Base-by-base conservation (phyloP, 2,329 filamentous ascomycete species). In the Ophiostoma triangulosporum region DNA sequence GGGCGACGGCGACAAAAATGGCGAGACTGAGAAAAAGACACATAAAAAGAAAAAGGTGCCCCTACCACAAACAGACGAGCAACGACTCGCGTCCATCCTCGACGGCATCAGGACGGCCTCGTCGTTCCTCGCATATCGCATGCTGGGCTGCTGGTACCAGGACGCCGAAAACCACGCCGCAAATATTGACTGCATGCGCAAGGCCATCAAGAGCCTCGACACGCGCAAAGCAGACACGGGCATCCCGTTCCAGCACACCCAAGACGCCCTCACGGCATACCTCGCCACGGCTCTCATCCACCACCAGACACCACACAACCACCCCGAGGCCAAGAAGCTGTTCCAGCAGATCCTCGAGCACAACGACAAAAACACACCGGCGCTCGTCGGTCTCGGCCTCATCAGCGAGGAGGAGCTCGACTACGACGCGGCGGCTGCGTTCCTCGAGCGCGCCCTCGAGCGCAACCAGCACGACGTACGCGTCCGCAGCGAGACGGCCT, bases 401-500 rank as follows among this genome's bases (percentile, higher is more conserved):
- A 91, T 98, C 38, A 84, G 90, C 48, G 89, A 96, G 66, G 93
- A 97, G 61, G 89, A 95, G 59, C 85, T 95, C 62, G 86, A 97
- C 58, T 96, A 87, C 62, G 74, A 78, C 48, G 77, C 88, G 62
- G 93, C 94, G 0, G 81, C 90, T 36, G 78, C 84, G 27, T 96
- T 95, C 62, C 70, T 98, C 12, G 77, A 76, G 36, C 79, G 87
- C 58, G 93, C 93, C 1, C 66, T 94, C 26, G 66, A 81, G 58
- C 79, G 86, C 24, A 88, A 95, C 62, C 71, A 75, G 2, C 71
- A 73, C 11, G 95, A 96, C 60, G 72, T 89, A 20, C 84, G 83
- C 29, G 84, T 98, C 43, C 83, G 81, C 53, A 84, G 86, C 15
- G 94, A 98, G 67, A 81, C 88, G 17, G 91, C 89, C 1, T 98